phyloP scores from a whole-genome alignment of 495 filamentous ascomycete genomes.

The Lophiostoma macrostomum region DNA sequence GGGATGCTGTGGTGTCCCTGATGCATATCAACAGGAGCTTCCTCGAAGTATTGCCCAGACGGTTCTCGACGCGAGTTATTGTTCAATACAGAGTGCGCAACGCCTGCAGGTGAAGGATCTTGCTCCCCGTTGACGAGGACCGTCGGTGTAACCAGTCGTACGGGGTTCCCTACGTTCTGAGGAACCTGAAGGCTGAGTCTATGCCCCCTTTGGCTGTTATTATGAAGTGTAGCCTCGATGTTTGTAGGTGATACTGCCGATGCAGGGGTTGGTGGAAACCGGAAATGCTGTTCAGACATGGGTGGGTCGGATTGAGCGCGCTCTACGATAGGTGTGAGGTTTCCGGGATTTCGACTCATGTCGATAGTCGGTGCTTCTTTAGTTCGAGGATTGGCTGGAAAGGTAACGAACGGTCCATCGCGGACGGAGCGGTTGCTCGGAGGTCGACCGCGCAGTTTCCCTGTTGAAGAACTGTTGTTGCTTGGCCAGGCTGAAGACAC shows the following conservation, averaged over 20 bases:
- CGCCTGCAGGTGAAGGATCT: constrained; percentile 25
- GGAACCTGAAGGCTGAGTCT: constrained; percentile 80
- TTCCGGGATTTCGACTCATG: constrained; percentile 21
- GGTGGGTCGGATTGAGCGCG: constrained; percentile 32
- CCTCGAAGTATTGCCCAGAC: constrained; percentile 28
- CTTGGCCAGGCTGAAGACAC: constrained; percentile 94
- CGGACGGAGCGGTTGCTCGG: constrained; percentile 71
- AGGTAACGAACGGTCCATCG: constrained; percentile 83
- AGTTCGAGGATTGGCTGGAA: constrained; percentile 65
- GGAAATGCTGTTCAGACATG: constrained; percentile 29
- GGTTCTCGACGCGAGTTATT: constrained; percentile 36
- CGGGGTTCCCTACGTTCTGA: constrained; percentile 65
- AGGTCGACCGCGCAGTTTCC: constrained; percentile 80
- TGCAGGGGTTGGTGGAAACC: constrained; percentile 28
- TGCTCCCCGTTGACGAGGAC: constrained; percentile 66
- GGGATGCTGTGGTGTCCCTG: background rate
- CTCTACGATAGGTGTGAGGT: constrained; percentile 29
- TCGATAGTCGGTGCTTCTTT: constrained; percentile 40
- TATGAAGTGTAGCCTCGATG: constrained; percentile 29
- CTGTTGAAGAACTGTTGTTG: constrained; percentile 59
- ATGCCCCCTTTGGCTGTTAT: constrained; percentile 46
- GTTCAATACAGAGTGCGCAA: constrained; percentile 34
- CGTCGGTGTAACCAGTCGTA: constrained; percentile 73
- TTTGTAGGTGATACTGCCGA: constrained; percentile 27
- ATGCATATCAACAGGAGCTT: constrained; percentile 1